These are phyloP conservation scores for Luffa aegyptiaca DNA, from an alignment of 306 rosid species.

Conservation along the genomic window DNA sequence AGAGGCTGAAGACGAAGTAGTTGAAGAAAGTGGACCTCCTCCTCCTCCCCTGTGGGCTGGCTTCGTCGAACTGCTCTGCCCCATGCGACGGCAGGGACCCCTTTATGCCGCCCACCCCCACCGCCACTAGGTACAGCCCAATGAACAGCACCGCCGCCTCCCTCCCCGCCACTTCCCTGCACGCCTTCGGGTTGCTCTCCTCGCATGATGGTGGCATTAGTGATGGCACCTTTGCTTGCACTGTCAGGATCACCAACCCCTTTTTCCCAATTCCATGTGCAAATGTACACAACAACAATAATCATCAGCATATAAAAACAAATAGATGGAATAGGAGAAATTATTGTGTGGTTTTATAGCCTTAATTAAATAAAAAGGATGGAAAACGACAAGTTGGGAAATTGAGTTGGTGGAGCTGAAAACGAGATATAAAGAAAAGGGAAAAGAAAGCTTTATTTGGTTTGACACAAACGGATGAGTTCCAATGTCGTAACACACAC, in stretches of 20 bases:
- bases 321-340: no score
- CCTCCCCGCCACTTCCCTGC: conserved; percentile 34
- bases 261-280: conserved; percentile 20
- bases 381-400: background rate
- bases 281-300: no score
- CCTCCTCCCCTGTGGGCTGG: conserved; percentile 42
- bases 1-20: conserved; percentile 56
- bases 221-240: conserved; percentile 57
- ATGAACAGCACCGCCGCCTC: conserved; percentile 41
- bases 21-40: conserved; percentile 65
- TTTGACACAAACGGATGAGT: background rate
- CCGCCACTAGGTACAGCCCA: conserved; percentile 69
- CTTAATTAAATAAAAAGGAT: background rate
- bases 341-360: no score
- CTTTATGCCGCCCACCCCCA: conserved; percentile 84
- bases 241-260: conserved; percentile 59
- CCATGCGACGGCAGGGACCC: conserved; percentile 77
- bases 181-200: conserved; percentile 11
- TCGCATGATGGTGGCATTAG: conserved; percentile 43
- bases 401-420: background rate
- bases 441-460: background rate
- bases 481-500: background rate
- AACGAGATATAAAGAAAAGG: background rate
- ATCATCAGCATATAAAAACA: no score
- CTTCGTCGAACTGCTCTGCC: conserved; percentile 72